Percentiles rank a stretch among this genome's conserved stretches.
These are phyloP conservation scores for Avena sativa DNA, from an alignment of 176 grass and related monocot genomes.

Conservation along the genomic window DNA sequence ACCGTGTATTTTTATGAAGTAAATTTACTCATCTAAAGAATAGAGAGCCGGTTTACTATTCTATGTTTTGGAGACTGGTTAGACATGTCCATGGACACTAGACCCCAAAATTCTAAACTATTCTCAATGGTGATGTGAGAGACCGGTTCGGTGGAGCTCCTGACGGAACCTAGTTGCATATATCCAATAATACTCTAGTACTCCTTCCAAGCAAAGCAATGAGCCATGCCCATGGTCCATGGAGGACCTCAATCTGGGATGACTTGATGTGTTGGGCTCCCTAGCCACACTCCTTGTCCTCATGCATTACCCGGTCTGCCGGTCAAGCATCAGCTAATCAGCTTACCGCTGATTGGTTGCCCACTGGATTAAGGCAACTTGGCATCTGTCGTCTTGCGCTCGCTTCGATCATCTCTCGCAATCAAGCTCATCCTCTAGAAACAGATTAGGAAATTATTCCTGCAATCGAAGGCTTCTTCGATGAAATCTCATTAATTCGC, in stretches of 20 bases:
- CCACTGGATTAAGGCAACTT: conserved; percentile 37
- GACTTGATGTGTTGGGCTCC: conserved; percentile 47
- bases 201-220: not conserved
- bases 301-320: conserved; percentile 2
- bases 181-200: not conserved
- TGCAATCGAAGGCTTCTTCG: conserved; percentile 18
- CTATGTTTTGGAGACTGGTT: too few relatives aligned
- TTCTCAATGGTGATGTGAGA: not conserved
- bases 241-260: conserved; percentile 9
- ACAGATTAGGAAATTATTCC: not conserved
- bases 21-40: too few relatives aligned
- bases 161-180: conserved; percentile 29
- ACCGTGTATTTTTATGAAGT: too few relatives aligned
- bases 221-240: conserved; percentile 14
- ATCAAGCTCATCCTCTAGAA: not conserved
- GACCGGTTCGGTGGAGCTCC: not conserved
- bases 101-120: too few relatives aligned
- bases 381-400: conserved; percentile 29
- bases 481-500: too few relatives aligned
- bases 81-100: too few relatives aligned
- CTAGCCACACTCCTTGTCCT: conserved; percentile 44
- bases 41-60: too few relatives aligned
- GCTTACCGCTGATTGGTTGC: conserved; percentile 39
- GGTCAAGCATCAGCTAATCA: conserved; percentile 32
- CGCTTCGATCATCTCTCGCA: not conserved